phyloP scores from a whole-genome alignment of 495 filamentous ascomycete genomes.

The Hypomontagnella monticulosa region DNA sequence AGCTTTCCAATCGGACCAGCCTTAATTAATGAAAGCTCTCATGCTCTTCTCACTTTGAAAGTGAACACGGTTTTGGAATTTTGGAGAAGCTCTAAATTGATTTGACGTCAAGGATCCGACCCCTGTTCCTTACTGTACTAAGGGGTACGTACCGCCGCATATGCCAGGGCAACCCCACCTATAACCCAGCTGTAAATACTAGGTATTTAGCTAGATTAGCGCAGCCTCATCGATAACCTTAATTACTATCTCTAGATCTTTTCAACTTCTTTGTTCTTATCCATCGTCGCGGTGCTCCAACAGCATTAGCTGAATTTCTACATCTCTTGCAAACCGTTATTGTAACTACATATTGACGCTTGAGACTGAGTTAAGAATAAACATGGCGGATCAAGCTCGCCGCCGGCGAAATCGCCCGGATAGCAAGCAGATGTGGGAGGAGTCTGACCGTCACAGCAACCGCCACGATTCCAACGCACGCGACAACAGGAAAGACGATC shows the following conservation, averaged over 20 bases:
- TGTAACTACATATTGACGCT: not conserved
- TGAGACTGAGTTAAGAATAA: constrained; percentile 8
- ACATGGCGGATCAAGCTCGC: constrained; percentile 43
- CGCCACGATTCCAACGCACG: constrained; percentile 41
- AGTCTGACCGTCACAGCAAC: constrained; percentile 46
- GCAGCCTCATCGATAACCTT: constrained; percentile 26
- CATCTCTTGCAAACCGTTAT: not conserved
- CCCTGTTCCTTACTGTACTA: constrained; percentile 1
- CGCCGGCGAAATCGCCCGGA: constrained; percentile 51
- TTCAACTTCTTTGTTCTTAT: not conserved
- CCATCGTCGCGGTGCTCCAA: too few species aligned
- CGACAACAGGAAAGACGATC: constrained; percentile 49
- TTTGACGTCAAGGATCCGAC: constrained; percentile 41
- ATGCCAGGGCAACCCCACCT: constrained; percentile 26
- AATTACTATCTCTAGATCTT: constrained; percentile 6
- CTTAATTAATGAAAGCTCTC: constrained; percentile 17
- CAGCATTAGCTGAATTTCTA: not conserved
- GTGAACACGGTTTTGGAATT: constrained; percentile 46
- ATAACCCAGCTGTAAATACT: constrained; percentile 17
- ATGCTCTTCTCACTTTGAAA: constrained; percentile 18
- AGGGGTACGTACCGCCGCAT: not conserved
- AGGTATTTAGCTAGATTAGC: constrained; percentile 4
- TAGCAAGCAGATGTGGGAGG: constrained; percentile 57
- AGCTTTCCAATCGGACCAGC: constrained; percentile 11
- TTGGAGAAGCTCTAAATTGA: constrained; percentile 42